Evolutionary conservation across 2,329 filamentous ascomycete species (phyloP), one percentile per base, ranked within the genome.

Genomic region (Zalaria sp.): DNA sequence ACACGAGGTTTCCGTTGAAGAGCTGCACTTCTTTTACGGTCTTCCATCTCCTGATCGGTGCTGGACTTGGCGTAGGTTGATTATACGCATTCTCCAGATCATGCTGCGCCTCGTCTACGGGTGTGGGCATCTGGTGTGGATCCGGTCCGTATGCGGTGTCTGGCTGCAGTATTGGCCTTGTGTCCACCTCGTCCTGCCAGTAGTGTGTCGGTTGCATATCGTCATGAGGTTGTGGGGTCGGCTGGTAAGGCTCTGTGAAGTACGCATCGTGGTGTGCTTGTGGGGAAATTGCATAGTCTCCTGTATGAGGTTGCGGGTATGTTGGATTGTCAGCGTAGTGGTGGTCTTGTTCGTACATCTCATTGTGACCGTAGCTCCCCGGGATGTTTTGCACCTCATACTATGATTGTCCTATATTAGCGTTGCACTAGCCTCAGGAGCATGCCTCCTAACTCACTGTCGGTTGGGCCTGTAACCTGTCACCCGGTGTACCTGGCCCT

Each of bases 21-120:
- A 98, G 66, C 54, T 93, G 80, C n/a, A 98, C 89, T 67, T 95
- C 86, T 65, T 96, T 98, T 38, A 98, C 89, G 0, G 91, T 98
- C 71, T 96, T 98, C 84, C 86, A 96, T 59, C 91, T 75, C 60
- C 84, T 81, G 51, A 96, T 78, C 4, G 73, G 74, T 48, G 67
- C 73, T 43, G 69, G 74, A 18, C 72, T 68, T 42, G 69, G 68
- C 46, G 66, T 66, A 8, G 63, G 61, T 28, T 64, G 58, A 43
- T 68, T 64, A 25, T 60, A 52, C 45, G 62, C 64, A 37, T 46
- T 52, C 42, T 61, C 57, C 10, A 58, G 32, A 41, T 60, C 57
- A 34, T 46, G 42, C 25, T 53, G 44, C 35, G 69, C 66, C 28
- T 67, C 62, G 44, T 65, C 64, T 27, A 60, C 49, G 49, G 62